Conservation (phyloP, 148 eudicot species). For the Camellia japonica region DNA sequence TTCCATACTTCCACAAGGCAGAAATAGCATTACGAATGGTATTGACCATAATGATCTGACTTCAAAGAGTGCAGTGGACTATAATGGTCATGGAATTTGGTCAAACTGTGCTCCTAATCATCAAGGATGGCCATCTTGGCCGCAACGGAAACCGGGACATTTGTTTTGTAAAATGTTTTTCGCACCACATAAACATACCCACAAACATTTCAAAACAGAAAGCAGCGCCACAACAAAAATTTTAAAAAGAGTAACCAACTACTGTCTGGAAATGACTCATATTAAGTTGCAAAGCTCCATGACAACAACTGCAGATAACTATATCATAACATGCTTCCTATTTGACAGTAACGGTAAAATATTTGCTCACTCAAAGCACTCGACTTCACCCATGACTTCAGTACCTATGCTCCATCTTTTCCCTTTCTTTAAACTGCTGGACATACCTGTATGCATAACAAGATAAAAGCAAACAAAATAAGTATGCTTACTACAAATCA, state of each 20-base stretch:
- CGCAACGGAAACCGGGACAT: too few relatives aligned
- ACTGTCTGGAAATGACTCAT: background rate
- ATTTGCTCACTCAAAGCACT: background rate
- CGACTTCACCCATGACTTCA: slow-evolving; percentile 21
- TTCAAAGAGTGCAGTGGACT: too few relatives aligned
- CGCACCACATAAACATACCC: background rate
- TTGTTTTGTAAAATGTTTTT: too few relatives aligned
- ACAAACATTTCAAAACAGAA: too few relatives aligned
- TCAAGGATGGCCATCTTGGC: too few relatives aligned
- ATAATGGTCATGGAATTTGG: too few relatives aligned
- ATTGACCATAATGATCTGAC: too few relatives aligned
- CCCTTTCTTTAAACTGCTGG: slow-evolving; percentile 54
- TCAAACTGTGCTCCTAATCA: too few relatives aligned
- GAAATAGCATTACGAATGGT: too few relatives aligned
- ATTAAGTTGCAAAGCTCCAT: background rate
- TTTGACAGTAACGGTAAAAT: background rate
- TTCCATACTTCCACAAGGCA: too few relatives aligned
- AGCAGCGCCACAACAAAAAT: background rate
- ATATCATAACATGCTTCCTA: background rate
- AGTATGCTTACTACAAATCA: background rate
- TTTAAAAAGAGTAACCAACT: background rate
- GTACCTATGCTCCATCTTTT: slow-evolving; percentile 65
- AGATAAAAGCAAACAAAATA: background rate
- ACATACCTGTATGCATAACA: slow-evolving; percentile 37
- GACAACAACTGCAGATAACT: slow-evolving; percentile 4